Base-by-base conservation (phyloP, 129 eudicot genomes). In the Oenanthe sinensis region DNA sequence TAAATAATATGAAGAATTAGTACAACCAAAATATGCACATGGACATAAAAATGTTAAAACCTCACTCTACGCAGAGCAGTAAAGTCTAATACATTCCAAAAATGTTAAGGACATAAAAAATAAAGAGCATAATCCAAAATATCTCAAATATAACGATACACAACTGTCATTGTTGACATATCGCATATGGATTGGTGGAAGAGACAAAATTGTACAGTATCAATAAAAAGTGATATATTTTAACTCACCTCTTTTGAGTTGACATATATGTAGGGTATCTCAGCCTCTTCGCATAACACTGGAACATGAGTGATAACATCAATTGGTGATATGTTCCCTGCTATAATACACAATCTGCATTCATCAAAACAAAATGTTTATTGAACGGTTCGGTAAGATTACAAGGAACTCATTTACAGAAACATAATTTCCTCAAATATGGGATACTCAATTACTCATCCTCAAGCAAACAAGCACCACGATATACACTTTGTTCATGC, bases 221-320 rank as follows among this genome's bases (percentile, higher is more conserved):
- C 33, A 60, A 76, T 20, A 44, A 15, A 22, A 30, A 60, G 55
- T 77, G 0, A 68, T 19, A 22, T 26, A 42, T 67, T 26, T n/a
- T 15, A 75, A 77, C 92, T 87, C 82, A 92, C 99, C 85, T 95
- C 99, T 87, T 95, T 95, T 3, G 99, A 88, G n/a, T 93, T 74
- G 24, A 95, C 97, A 79, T 95, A 95, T 58, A 92, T 82, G 81
- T 95, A 95, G 13, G 99, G 99, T 26, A 95, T 89, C 0, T 90
- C 91, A 0, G 92, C 83, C 83, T 95, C 99, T 81, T 95, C 99
- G 46, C 99, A 95, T 74, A 95, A 79, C 44, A 95, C 82, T 40
- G 99, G 99, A 75, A 95, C 87, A 68, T 95, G 99, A 75, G 99
- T 95, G 78, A 95, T 95, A 65, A 95, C 97, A 82, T 95, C 99